phyloP scores from a whole-genome alignment of 495 filamentous ascomycete genomes.

The Diplogelasinospora grovesii region DNA sequence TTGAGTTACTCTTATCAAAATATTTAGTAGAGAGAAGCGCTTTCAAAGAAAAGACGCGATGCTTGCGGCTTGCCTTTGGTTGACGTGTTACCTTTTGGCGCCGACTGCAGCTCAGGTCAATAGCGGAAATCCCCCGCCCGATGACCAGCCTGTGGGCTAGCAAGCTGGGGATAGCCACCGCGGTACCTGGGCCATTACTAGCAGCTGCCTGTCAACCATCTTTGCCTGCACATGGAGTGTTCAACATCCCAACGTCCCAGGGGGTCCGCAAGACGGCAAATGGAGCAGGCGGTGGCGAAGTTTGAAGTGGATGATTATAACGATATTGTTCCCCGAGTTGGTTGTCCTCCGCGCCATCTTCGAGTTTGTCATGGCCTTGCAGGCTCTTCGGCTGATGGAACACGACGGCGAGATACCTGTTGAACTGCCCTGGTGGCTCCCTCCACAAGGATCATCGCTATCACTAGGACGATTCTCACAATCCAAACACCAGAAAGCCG shows the following conservation, averaged over 20 bases:
- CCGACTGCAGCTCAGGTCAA: no score
- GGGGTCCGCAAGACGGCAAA: not conserved
- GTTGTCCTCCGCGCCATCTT: slow-evolving; percentile 10
- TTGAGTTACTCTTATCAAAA: no score
- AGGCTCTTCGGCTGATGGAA: not conserved
- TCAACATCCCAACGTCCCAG: slow-evolving; percentile 23
- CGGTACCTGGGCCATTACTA: slow-evolving; percentile 8
- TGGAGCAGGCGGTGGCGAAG: not conserved
- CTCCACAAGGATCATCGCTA: not conserved
- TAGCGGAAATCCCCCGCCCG: no score
- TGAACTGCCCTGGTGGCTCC: not conserved
- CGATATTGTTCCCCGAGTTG: slow-evolving; percentile 13
- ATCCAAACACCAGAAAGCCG: not conserved
- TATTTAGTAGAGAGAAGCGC: no score
- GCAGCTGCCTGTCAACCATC: slow-evolving; percentile 19
- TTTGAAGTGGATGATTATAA: slow-evolving; percentile 10
- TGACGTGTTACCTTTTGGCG: no score
- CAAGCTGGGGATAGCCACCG: not conserved
- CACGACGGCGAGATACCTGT: not conserved
- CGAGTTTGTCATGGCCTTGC: slow-evolving; percentile 4
- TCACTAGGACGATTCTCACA: no score
- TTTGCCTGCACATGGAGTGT: slow-evolving; percentile 28
- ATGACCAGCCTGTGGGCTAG: no score
- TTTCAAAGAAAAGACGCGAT: no score
- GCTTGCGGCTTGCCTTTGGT: no score